Conservation (phyloP, 495 filamentous ascomycete genomes). For the Aspergillus cristatus region DNA sequence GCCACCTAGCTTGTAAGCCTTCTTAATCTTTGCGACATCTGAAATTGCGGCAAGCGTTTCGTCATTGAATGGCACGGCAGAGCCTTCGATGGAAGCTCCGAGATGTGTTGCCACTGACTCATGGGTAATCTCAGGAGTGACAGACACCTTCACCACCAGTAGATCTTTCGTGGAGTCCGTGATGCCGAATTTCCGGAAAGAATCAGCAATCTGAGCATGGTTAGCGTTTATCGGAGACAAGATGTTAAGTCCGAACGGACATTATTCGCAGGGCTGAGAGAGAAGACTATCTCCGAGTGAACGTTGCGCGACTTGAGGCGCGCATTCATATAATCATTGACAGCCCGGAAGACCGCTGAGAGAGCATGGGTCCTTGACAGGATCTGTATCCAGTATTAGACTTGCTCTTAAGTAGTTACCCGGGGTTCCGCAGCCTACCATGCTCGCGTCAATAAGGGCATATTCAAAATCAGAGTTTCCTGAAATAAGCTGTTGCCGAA, state of each 20-base stretch:
- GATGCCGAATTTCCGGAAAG: slow-evolving; percentile 83
- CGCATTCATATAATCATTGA: slow-evolving; percentile 52
- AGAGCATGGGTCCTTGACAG: slow-evolving; percentile 62
- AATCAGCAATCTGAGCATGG: slow-evolving; percentile 66
- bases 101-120: slow-evolving; percentile 56
- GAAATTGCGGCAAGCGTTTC: slow-evolving; percentile 43
- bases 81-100: slow-evolving; percentile 50
- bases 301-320: slow-evolving; percentile 74
- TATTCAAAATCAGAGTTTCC: slow-evolving; percentile 83
- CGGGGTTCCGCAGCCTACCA: slow-evolving; percentile 29
- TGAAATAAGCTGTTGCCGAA: slow-evolving; percentile 70
- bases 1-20: slow-evolving; percentile 70
- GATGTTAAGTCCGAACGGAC: slow-evolving; percentile 31
- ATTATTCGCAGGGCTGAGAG: slow-evolving; percentile 77
- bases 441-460: slow-evolving; percentile 79
- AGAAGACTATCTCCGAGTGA: slow-evolving; percentile 86
- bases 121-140: slow-evolving; percentile 36
- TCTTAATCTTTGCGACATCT: slow-evolving; percentile 64
- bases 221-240: slow-evolving; percentile 10
- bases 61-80: slow-evolving; percentile 53
- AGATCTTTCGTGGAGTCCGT: slow-evolving; percentile 56
- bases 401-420: background rate
- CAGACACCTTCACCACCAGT: slow-evolving; percentile 64
- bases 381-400: slow-evolving; percentile 33
- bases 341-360: slow-evolving; percentile 68